Evolutionary conservation across 495 filamentous ascomycete species (phyloP), one percentile per base, ranked within the genome.

Genomic region (Amniculicola lignicola): DNA sequence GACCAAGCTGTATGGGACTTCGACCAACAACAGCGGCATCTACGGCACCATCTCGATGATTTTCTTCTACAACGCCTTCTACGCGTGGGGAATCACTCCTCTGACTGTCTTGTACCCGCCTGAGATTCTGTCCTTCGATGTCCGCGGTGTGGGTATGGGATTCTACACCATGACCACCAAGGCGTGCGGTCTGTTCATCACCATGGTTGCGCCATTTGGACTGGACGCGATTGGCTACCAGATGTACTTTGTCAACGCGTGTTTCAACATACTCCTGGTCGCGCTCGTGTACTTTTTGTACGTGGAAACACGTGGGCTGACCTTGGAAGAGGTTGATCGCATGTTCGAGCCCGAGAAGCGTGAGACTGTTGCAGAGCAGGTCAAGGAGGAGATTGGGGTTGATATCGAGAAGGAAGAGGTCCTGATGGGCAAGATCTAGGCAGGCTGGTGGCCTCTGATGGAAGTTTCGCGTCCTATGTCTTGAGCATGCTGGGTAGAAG

Each of bases 41-140:
- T 57, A 57, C 37, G 54, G 44, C 33, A 57, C 54, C 21, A 50
- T 57, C 15, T 43, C 54, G 6, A 41, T 50, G 44, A 57, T 57
- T 11, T 57, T 57, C 37, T 9, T 57, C 39, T 57, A 41, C 37
- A 48, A 57, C 14, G 54, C 35, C 11, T 19, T 38, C 12, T 57
- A 57, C 25, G 33, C 44, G 3, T 48, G 33, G 37, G 43, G 44
- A 5, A 57, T 57, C 44, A 57, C 54, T 6, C 54, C 54, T 3
- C 16, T 57, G 33, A 57, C 43, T 11, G 38, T 43, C 4, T 15
- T 43, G 11, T 57, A 57, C 18, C 45, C 54, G 11, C 54, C 54
- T 7, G 54, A 57, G 38, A 24, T 57, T 9, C 33, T 57, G 19
- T 29, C 16, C 18, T 57, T 41, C 35, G 33, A 49, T 33, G 42